Conservation (phyloP, 352 stramenopile genomes). For the Phytophthora hybrid region DNA sequence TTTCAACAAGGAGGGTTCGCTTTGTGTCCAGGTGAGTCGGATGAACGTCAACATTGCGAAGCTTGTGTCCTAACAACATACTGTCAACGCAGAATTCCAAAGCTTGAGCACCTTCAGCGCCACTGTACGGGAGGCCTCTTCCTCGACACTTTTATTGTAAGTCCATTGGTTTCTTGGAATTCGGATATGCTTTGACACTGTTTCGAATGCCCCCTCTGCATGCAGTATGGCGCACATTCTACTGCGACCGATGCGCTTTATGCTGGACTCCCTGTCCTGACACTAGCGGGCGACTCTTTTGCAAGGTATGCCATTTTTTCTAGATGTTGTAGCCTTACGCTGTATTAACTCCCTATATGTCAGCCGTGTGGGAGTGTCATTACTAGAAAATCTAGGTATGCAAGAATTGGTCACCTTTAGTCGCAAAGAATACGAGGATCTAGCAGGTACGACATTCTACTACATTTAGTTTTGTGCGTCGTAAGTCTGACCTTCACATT, state of each 20-base stretch:
- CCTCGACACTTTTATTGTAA: conserved; percentile 91
- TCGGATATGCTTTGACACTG: neutral
- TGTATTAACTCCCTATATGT: neutral
- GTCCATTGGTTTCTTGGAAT: conserved; percentile 4
- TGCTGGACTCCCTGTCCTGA: conserved; percentile 89
- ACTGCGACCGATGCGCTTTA: conserved; percentile 91
- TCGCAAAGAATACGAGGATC: conserved; percentile 57
- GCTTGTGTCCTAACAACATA: neutral
- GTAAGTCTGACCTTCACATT: neutral
- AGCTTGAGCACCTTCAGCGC: conserved; percentile 81
- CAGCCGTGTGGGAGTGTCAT: conserved; percentile 62
- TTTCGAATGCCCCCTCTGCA: neutral
- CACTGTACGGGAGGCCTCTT: conserved; percentile 86
- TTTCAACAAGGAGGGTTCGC: conserved; percentile 53
- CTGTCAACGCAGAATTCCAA: conserved; percentile 51
- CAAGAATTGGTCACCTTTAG: conserved; percentile 51
- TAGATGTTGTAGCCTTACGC: neutral
- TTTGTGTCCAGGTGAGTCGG: conserved; percentile 60
- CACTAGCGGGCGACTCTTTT: conserved; percentile 72
- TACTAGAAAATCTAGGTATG: conserved; percentile 53
- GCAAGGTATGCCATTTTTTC: conserved; percentile 43
- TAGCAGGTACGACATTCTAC: conserved; percentile 45
- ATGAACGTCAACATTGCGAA: neutral
- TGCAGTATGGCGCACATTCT: conserved; percentile 93
- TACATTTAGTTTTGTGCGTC: neutral